Percentiles rank a stretch among this genome's conserved stretches.
These are phyloP conservation scores for Hemileia vastatrix DNA, from an alignment of 1,284 basidiomycete species.

Conservation along the genomic window DNA sequence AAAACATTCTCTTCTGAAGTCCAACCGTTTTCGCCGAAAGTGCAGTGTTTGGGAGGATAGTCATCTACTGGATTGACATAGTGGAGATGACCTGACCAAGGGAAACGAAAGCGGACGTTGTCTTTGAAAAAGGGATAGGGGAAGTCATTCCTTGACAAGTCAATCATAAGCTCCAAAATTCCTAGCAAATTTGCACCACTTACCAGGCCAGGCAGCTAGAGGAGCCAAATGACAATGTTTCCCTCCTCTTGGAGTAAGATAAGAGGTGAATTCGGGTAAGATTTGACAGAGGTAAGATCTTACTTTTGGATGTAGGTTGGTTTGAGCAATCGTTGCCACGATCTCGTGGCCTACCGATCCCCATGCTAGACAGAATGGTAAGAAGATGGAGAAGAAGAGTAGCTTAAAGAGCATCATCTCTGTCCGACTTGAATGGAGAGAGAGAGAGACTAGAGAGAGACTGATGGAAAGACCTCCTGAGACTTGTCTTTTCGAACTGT, in stretches of 20 bases:
- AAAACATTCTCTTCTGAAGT: slow-evolving; percentile 61
- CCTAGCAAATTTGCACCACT: not conserved
- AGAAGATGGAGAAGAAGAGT: not conserved
- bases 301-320: slow-evolving; percentile 68
- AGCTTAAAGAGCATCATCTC: too few species aligned
- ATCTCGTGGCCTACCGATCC: slow-evolving; percentile 66
- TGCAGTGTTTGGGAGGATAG: slow-evolving; percentile 63
- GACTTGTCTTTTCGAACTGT: too few species aligned
- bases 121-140: slow-evolving; percentile 24
- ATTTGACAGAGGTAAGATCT: slow-evolving; percentile 58
- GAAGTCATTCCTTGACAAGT: not conserved
- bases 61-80: slow-evolving; percentile 66
- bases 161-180: not conserved
- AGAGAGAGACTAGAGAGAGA: too few species aligned
- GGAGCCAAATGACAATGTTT: slow-evolving; percentile 48
- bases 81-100: slow-evolving; percentile 54
- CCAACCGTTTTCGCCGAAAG: slow-evolving; percentile 71
- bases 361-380: slow-evolving; percentile 32
- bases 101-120: slow-evolving; percentile 35
- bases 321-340: slow-evolving; percentile 83
- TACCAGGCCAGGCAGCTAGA: slow-evolving; percentile 80
- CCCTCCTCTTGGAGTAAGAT: slow-evolving; percentile 7
- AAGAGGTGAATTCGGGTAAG: slow-evolving; percentile 51
- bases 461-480: too few species aligned
- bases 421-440: too few species aligned